Base-by-base conservation (phyloP, 768 basidiomycete species). In the Rhodotorula toruloides region DNA sequence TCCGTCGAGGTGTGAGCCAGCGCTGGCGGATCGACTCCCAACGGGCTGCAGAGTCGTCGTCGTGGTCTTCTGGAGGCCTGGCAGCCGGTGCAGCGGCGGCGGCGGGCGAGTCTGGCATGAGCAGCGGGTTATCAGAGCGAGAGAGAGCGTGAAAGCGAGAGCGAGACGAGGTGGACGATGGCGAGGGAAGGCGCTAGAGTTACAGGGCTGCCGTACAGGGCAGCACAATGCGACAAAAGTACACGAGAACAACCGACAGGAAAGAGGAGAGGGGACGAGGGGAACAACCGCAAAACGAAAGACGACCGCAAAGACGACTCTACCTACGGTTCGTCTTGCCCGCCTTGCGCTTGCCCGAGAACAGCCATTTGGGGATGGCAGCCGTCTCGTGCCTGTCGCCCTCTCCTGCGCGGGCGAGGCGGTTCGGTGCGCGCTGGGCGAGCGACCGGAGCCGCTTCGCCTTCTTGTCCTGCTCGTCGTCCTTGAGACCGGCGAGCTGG, bases 401-500 rank as follows among this genome's bases (percentile, higher is more conserved):
- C 53, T 54, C 53, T 17, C 37, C 19, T 8, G 53, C 53, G 17
- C 36, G 53, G 1, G 53, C 53, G 25, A 37, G 22, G 32, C 32
- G 37, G 37, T 54, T 54, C 25, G 53, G 53, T 6, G 25, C 53
- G 29, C 53, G 53, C 37, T 54, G 53, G 14, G 36, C 36, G 3
- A 54, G 53, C 14, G 25, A 9, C n/a, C 53, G 53, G 11, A 54
- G 37, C 32, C 37, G 36, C 53, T 54, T 39, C n/a, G 34, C 53
- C 53, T 54, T 54, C 12, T 50, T 46, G 16, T 52, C 32, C 39
- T 36, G 40, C 50, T 66, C 65, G 12, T 43, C 60, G 31, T 54
- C 60, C n/a, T 47, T 47, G 34, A 70, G 44, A 43, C 66, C 63
- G 6, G 63, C 68, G 5, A 67, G 48, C 21, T 58, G 43, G 22